Evolutionary conservation across 148 eudicot species (phyloP).

Genomic region (Rhododendron vialii): DNA sequence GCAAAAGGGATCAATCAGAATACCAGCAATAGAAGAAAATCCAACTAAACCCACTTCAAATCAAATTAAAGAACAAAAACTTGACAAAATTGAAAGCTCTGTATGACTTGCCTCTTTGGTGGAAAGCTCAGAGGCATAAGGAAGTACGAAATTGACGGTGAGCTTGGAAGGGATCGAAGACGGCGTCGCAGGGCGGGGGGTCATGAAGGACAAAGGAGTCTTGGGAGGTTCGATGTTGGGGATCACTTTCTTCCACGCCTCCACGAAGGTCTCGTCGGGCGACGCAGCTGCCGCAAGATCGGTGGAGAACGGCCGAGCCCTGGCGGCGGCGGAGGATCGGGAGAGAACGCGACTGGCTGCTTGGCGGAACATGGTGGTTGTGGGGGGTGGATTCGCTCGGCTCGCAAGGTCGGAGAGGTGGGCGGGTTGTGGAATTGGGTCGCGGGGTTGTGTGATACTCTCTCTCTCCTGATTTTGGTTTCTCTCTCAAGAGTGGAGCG

Average conservation of each 20-base stretch:
- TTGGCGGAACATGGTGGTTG: slow-evolving; percentile 36
- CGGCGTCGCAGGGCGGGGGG: slow-evolving; percentile 35
- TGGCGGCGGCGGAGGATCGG: slow-evolving; percentile 19
- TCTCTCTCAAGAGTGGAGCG: no score
- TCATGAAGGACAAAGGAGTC: slow-evolving; percentile 42
- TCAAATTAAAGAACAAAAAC: neutral
- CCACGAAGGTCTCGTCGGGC: slow-evolving; percentile 28
- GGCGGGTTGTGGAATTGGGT: neutral
- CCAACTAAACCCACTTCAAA: neutral
- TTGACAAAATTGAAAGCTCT: neutral
- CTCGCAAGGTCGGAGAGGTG: slow-evolving; percentile 11
- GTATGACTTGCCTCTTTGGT: slow-evolving; percentile 31
- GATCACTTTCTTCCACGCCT: slow-evolving; percentile 50
- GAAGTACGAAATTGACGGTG: slow-evolving; percentile 49
- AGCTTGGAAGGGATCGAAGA: slow-evolving; percentile 53
- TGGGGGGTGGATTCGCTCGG: slow-evolving; percentile 5
- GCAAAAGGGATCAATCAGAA: neutral
- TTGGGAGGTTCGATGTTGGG: slow-evolving; percentile 57
- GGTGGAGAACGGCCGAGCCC: slow-evolving; percentile 36
- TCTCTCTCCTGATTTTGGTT: no score
- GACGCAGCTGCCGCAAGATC: slow-evolving; percentile 20
- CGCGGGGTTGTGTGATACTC: no score
- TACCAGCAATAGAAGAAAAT: neutral
- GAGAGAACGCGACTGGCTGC: slow-evolving; percentile 21
- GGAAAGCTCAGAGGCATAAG: slow-evolving; percentile 36